phyloP scores from a whole-genome alignment of 2,329 filamentous ascomycete species.

The Acrocalymma vagum region DNA sequence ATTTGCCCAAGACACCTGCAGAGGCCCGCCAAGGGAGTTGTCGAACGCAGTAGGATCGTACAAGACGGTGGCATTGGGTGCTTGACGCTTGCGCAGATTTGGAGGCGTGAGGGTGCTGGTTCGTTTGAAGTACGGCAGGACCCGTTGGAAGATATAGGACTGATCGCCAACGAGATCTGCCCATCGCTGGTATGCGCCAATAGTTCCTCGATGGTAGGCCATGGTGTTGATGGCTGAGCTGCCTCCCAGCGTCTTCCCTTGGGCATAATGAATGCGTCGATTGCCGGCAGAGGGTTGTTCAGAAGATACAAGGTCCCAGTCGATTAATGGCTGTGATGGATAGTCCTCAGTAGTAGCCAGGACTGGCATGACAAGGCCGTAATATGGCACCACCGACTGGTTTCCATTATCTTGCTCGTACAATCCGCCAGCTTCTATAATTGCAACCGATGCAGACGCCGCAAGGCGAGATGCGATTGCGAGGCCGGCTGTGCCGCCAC shows the following conservation, averaged over 20 bases:
- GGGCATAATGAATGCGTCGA: slow-evolving; percentile 40
- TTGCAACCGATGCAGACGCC: slow-evolving; percentile 27
- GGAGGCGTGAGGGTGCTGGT: slow-evolving; percentile 39
- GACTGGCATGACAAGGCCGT: slow-evolving; percentile 23
- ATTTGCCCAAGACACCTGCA: slow-evolving; percentile 36
- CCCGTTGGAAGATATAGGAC: slow-evolving; percentile 33
- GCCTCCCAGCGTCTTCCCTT: slow-evolving; percentile 42
- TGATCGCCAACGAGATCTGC: slow-evolving; percentile 40
- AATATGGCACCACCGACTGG: slow-evolving; percentile 31
- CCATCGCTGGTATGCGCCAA: slow-evolving; percentile 36
- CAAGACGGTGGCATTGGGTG: slow-evolving; percentile 24
- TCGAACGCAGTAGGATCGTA: slow-evolving; percentile 27
- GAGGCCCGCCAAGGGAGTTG: slow-evolving; percentile 21
- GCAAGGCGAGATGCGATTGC: slow-evolving; percentile 33
- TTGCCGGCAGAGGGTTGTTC: slow-evolving; percentile 24
- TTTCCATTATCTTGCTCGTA: slow-evolving; percentile 40
- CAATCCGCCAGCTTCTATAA: slow-evolving; percentile 35
- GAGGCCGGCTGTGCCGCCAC: slow-evolving; percentile 38
- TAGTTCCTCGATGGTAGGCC: slow-evolving; percentile 33
- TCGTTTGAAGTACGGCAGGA: slow-evolving; percentile 39
- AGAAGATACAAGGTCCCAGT: slow-evolving; percentile 37
- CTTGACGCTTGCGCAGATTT: slow-evolving; percentile 23
- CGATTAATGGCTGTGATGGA: slow-evolving; percentile 28
- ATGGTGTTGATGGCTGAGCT: slow-evolving; percentile 35
- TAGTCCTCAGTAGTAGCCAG: slow-evolving; percentile 25